Evolutionary conservation across 257 asterid species (phyloP).

Genomic region (Nicotiana sylvestris): DNA sequence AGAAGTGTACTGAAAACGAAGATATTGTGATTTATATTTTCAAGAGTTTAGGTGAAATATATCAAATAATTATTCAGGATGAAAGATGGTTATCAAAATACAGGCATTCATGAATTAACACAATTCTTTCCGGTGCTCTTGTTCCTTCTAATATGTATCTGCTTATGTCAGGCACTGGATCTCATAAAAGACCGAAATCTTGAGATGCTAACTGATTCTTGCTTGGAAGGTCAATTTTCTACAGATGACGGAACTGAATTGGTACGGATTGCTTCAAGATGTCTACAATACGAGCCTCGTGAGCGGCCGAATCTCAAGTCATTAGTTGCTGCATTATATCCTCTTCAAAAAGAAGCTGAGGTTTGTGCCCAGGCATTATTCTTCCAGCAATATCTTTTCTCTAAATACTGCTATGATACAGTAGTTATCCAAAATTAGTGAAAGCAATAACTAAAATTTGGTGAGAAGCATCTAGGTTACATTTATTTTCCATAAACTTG

Average conservation of each 20-base stretch:
- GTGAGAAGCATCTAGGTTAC: neutral
- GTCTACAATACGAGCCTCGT: slow-evolving; percentile 90
- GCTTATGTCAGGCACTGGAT: slow-evolving; percentile 41
- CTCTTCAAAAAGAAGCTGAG: slow-evolving; percentile 87
- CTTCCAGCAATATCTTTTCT: neutral
- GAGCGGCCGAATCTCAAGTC: slow-evolving; percentile 81
- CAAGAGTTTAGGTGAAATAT: too few species aligned
- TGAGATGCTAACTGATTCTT: slow-evolving; percentile 48
- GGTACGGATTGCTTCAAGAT: slow-evolving; percentile 84
- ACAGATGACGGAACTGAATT: slow-evolving; percentile 79
- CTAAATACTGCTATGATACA: neutral
- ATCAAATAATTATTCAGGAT: too few species aligned
- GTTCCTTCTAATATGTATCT: neutral
- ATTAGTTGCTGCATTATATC: slow-evolving; percentile 50
- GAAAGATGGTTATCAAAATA: neutral
- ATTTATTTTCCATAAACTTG: neutral
- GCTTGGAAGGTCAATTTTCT: slow-evolving; percentile 90
- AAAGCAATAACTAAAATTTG: neutral
- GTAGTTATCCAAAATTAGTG: neutral
- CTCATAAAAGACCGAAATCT: slow-evolving; percentile 44
- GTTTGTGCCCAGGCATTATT: slow-evolving; percentile 25
- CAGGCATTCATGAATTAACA: neutral
- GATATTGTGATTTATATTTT: neutral
- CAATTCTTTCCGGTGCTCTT: neutral
- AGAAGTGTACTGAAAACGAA: neutral